Base-by-base conservation (phyloP, 2,329 filamentous ascomycete genomes). In the Iodosphaeria phyllophila region DNA sequence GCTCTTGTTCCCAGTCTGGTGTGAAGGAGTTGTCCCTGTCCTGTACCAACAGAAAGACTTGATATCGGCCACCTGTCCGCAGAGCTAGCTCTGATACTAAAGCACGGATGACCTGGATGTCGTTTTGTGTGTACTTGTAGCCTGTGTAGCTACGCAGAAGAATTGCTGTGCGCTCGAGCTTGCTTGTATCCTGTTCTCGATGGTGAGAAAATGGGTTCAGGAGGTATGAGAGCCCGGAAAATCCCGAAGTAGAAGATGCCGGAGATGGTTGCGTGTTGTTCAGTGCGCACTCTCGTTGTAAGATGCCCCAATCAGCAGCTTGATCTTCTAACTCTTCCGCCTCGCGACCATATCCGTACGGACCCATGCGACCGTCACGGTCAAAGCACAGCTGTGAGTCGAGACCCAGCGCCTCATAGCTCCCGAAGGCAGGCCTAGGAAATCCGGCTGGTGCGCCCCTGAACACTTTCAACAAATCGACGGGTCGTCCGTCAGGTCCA, bases 31-130 rank as follows among this genome's bases (percentile, higher is more conserved):
- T 50, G 28, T 75, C 67, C 45, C 77, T 80, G 47, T 83, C 73
- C 32, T 91, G 78, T 9, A 91, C 65, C 14, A 91, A 60, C 16
- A 91, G 54, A 40, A 79, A 78, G 2, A 89, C 71, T 36, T 83
- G 68, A 40, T 83, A 91, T 48, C 84, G 71, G 18, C 77, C 79
- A 11, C 80, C 79, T 10, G 75, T 75, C 31, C 72, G 70, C 28
- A 91, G 56, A 5, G 64, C 65, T 15, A 89, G 56, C 46, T 92
- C 83, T 30, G 68, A 74, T 35, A 92, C 68, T 40, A 91, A 64
- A 18, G 82, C 67, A 14, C 83, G 74, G 20, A 92, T 68, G 27
- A 72, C 73, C 43, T 84, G 70, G 40, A 77, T 68, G 42, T 86
- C 78, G 40, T 86, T 78, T 20, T 77, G 64, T 15, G 72, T 78